A percentile compares a stretch with the other conserved stretches of the same genome.
These are phyloP conservation scores for Lachnellula cervina DNA, from an alignment of 2,329 filamentous ascomycete genomes.

Conservation along the genomic window DNA sequence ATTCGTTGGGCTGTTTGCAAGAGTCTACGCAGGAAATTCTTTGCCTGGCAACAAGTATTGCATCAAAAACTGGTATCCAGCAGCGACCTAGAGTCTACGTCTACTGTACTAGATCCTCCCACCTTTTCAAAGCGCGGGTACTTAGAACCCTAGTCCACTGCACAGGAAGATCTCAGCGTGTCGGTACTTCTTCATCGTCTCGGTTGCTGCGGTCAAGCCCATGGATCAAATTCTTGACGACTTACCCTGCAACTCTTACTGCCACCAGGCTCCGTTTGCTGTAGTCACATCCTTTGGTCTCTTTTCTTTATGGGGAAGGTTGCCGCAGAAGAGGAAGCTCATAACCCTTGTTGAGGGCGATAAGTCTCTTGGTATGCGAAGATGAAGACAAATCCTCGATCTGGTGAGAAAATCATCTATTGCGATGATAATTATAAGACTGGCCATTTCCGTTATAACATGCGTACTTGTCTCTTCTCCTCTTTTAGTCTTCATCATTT, in stretches of 20 bases:
- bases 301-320: background rate
- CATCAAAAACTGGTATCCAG: too few relatives aligned
- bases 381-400: background rate
- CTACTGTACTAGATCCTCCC: too few relatives aligned
- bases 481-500: slow-evolving; percentile 1
- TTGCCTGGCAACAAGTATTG: too few relatives aligned
- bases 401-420: background rate
- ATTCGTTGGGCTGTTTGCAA: too few relatives aligned
- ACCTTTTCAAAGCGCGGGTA: too few relatives aligned
- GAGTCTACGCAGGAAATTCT: too few relatives aligned
- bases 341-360: background rate
- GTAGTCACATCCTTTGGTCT: background rate
- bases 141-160: background rate
- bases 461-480: background rate
- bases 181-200: background rate
- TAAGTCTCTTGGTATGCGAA: background rate
- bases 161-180: background rate
- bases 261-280: background rate
- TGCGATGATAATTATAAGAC: background rate
- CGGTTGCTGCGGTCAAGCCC: background rate
- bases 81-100: too few relatives aligned
- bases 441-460: background rate
- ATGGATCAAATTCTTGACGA: background rate
- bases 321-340: slow-evolving; percentile 3
- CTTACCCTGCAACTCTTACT: background rate